A percentile compares a stretch with the other conserved stretches of the same genome.
Conservation (phyloP, 345 rosid species). For the Draba incana region DNA sequence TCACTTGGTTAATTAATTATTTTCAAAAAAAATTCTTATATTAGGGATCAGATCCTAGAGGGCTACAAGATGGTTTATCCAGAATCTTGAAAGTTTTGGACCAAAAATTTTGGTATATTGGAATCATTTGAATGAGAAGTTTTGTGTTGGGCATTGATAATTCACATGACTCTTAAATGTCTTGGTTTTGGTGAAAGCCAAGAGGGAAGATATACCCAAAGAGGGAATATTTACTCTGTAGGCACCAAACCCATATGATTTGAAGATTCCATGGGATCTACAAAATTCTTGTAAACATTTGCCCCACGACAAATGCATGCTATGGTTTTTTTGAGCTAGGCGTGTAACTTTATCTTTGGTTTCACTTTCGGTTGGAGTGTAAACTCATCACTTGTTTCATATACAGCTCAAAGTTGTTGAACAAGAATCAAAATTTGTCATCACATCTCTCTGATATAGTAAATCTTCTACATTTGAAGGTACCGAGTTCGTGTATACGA, state of each 20-base stretch:
- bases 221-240: constrained; percentile 13
- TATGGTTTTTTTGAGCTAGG: neutral
- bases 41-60: constrained; percentile 28
- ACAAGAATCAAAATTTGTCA: constrained; percentile 25
- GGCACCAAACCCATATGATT: constrained; percentile 28
- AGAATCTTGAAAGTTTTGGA: constrained; percentile 12
- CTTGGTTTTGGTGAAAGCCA: constrained; percentile 25
- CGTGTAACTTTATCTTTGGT: constrained; percentile 16
- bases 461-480: constrained; percentile 5
- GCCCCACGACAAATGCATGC: constrained; percentile 19
- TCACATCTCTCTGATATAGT: constrained; percentile 17
- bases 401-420: constrained; percentile 34
- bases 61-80: constrained; percentile 4
- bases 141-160: neutral
- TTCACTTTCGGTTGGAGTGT: constrained; percentile 21
- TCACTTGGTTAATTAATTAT: no score
- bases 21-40: neutral
- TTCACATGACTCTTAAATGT: neutral
- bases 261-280: constrained; percentile 13
- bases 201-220: neutral
- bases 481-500: no score
- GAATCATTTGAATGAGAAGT: constrained; percentile 28
- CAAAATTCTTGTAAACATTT: constrained; percentile 19
- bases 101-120: constrained; percentile 9
- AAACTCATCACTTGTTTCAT: neutral